Evolutionary conservation across 1,139 yeast species (phyloP), one percentile per base, ranked within the genome.

Genomic region (Saccharomyces hybrid): DNA sequence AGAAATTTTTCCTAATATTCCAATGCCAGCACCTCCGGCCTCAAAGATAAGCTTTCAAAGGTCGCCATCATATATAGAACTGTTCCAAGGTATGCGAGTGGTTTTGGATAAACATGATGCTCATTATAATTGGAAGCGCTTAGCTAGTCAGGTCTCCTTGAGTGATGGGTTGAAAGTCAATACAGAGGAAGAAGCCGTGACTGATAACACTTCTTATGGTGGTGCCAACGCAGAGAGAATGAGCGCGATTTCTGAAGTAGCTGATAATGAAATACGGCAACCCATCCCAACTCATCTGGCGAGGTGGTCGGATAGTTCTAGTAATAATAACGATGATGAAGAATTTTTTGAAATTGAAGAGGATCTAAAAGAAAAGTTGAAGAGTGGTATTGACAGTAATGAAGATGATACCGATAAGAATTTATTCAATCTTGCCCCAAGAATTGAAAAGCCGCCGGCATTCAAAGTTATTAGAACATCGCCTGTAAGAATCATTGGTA

Each of bases 71-170:
- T 65, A 62, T 46, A 54, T 61, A n/a, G 68, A 67, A 50, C 52
- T 67, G 25, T 67, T 65, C 51, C 59, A 63, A 42, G 67, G 61
- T 29, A 67, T 67, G 71, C 54, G 67, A 34, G 38, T 61, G 14
- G 67, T 67, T n/a, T 52, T 66, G 16, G 69, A 66, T 56, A 65
- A 63, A 6, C 53, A 57, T 38, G 71, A 67, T 53, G 69, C 68
- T 4, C 57, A 55, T 16, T 65, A 63, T 38, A 67, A 66, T 50
- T 67, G 71, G 71, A 61, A 57, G 49, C 61, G 66, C 11, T 53
- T 66, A 25, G 59, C 67, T 3, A 63, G 64, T 38, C 64, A 63
- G 8, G 51, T 53, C 8, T 61, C 67, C 4, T 51, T 61, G 31
- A 57, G 55, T 46, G 59, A 58, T 7, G 50, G 52, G n/a, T 47